A percentile compares a stretch with the other conserved stretches of the same genome.
Evolutionary conservation across 768 basidiomycete species (phyloP).

Genomic region (Leccinum uliginosum): DNA sequence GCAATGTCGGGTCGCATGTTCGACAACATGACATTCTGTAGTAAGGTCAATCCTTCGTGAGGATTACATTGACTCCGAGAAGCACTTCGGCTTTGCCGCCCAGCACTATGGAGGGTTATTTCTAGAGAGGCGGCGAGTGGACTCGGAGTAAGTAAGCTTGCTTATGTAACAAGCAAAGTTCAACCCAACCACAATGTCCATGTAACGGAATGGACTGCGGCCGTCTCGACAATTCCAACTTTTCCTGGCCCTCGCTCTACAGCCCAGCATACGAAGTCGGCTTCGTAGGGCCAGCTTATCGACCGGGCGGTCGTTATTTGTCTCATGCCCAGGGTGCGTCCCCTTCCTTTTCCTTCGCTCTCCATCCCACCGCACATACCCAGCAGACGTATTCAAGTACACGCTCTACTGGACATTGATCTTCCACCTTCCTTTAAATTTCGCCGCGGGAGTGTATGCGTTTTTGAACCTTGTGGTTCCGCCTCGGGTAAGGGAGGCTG

Average conservation of each 20-base stretch:
- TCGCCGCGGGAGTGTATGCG: not conserved
- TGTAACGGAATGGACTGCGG: not conserved
- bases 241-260: not conserved
- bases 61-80: not conserved
- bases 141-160: no score
- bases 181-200: not conserved
- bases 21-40: no score
- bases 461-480: not conserved
- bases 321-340: not conserved
- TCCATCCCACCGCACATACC: not conserved
- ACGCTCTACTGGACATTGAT: slow-evolving; percentile 48
- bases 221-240: not conserved
- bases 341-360: not conserved
- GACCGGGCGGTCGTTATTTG: not conserved
- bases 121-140: no score
- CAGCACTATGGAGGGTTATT: no score
- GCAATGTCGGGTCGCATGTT: no score
- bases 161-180: not conserved
- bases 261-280: not conserved
- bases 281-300: not conserved
- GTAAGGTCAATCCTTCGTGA: not conserved
- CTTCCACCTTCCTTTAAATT: slow-evolving; percentile 39
- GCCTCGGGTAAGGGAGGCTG: not conserved
- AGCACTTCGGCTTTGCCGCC: no score
- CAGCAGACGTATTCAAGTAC: slow-evolving; percentile 40